Conservation (phyloP, 345 rosid genomes). For the Nephelium lappaceum region DNA sequence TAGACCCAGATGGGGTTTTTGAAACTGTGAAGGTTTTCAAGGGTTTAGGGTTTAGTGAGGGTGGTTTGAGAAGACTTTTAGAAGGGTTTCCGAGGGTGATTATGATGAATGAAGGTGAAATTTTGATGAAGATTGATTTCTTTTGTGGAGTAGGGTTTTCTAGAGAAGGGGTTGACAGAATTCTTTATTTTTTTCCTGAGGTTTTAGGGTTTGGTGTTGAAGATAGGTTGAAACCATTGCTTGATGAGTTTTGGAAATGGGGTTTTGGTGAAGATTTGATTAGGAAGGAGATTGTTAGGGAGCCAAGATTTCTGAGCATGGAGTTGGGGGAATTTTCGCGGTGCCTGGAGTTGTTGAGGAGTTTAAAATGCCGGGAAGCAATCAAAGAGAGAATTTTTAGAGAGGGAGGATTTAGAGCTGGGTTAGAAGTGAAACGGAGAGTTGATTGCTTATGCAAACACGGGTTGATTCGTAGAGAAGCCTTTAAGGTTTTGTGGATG, state of each 20-base stretch:
- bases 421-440: slow-evolving; percentile 67
- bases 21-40: slow-evolving; percentile 40
- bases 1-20: slow-evolving; percentile 48
- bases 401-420: slow-evolving; percentile 66
- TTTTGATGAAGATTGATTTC: slow-evolving; percentile 52
- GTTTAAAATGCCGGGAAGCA: slow-evolving; percentile 66
- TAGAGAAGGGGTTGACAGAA: slow-evolving; percentile 42
- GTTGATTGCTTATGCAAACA: slow-evolving; percentile 76
- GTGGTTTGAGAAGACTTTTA: slow-evolving; percentile 48
- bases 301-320: slow-evolving; percentile 65
- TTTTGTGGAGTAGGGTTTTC: slow-evolving; percentile 46
- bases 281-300: slow-evolving; percentile 57
- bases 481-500: slow-evolving; percentile 75
- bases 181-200: slow-evolving; percentile 55
- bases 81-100: slow-evolving; percentile 58
- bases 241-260: slow-evolving; percentile 57
- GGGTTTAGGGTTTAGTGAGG: slow-evolving; percentile 63
- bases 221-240: slow-evolving; percentile 57
- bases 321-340: slow-evolving; percentile 79
- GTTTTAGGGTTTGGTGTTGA: slow-evolving; percentile 54
- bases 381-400: slow-evolving; percentile 52
- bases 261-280: slow-evolving; percentile 56
- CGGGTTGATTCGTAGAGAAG: slow-evolving; percentile 76
- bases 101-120: slow-evolving; percentile 44
- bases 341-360: slow-evolving; percentile 56